Conservation (phyloP, 179 eudicot species). For the Spinacia oleracea region DNA sequence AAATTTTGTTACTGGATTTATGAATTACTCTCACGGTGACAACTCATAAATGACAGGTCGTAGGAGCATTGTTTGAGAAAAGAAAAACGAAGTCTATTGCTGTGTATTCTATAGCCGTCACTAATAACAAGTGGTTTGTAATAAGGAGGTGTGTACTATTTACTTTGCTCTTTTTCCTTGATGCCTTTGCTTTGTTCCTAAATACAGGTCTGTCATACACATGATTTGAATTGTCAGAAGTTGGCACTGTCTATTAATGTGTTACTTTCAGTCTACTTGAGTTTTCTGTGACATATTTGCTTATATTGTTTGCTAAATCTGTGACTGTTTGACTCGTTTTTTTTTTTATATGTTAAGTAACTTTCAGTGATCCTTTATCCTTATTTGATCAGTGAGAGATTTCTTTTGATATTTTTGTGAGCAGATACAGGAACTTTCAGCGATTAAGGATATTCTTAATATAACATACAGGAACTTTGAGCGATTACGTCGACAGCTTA, state of each 20-base stretch:
- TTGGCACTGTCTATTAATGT: not conserved
- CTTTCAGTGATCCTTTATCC: not conserved
- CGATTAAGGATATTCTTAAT: no score
- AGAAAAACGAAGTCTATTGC: constrained; percentile 91
- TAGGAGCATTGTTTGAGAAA: constrained; percentile 94
- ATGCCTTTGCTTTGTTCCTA: not conserved
- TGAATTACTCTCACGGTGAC: not conserved
- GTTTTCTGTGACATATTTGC: not conserved
- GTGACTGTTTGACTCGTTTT: not conserved
- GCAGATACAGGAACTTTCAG: constrained; percentile 97
- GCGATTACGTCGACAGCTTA: constrained; percentile 90
- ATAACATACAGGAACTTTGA: no score
- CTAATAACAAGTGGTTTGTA: constrained; percentile 89
- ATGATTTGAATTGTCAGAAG: not conserved
- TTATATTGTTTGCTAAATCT: constrained; percentile 2
- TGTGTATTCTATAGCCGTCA: constrained; percentile 90
- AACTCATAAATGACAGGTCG: constrained; percentile 50
- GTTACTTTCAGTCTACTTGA: not conserved
- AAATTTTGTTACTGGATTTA: not conserved
- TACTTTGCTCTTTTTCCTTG: constrained; percentile 7
- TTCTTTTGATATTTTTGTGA: constrained; percentile 20
- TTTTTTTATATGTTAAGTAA: not conserved
- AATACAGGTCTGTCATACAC: not conserved
- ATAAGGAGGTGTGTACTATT: constrained; percentile 71
- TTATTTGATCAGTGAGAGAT: constrained; percentile 12